Evolutionary conservation across 1,284 basidiomycete species (phyloP).

Genomic region (Stereum hirsutum): DNA sequence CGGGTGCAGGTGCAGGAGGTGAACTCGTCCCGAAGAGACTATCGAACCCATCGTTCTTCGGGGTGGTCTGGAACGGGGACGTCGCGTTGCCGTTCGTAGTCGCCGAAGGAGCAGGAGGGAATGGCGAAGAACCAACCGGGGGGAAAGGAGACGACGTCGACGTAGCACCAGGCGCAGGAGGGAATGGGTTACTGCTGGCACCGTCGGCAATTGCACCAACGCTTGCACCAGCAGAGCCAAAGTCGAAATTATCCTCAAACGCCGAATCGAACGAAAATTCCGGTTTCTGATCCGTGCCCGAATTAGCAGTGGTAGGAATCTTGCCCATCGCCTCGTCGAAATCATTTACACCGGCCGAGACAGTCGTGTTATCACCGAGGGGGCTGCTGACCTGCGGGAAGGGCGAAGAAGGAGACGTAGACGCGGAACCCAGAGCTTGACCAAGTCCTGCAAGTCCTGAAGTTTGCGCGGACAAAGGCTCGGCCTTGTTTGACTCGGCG

Average conservation of each 20-base stretch:
- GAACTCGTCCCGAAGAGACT: constrained; percentile 16
- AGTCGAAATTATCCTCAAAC: constrained; percentile 90
- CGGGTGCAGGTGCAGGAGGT: constrained; percentile 8
- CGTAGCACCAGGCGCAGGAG: constrained; percentile 11
- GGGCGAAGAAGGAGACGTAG: constrained; percentile 4
- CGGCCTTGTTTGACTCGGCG: not conserved
- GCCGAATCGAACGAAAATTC: constrained; percentile 50
- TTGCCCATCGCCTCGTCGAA: constrained; percentile 69
- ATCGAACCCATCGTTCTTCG: constrained; percentile 14
- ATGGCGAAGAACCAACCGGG: not conserved
- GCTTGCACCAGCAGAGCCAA: constrained; percentile 36
- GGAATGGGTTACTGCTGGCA: no score
- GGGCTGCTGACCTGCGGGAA: constrained; percentile 3
- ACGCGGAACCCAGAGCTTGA: no score
- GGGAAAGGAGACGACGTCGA: not conserved
- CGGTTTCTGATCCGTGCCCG: constrained; percentile 22
- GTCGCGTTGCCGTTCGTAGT: constrained; percentile 26
- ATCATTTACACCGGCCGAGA: constrained; percentile 39
- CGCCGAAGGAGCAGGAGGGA: constrained; percentile 21
- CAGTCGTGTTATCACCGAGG: constrained; percentile 10
- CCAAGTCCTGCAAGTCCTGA: no score
- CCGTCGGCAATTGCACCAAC: constrained; percentile 16
- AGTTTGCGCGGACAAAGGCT: no score
- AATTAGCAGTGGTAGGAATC: constrained; percentile 29
- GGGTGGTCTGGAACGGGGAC: not conserved